Evolutionary conservation across 2,329 filamentous ascomycete species (phyloP).

Genomic region (Colletotrichum plurivorum): DNA sequence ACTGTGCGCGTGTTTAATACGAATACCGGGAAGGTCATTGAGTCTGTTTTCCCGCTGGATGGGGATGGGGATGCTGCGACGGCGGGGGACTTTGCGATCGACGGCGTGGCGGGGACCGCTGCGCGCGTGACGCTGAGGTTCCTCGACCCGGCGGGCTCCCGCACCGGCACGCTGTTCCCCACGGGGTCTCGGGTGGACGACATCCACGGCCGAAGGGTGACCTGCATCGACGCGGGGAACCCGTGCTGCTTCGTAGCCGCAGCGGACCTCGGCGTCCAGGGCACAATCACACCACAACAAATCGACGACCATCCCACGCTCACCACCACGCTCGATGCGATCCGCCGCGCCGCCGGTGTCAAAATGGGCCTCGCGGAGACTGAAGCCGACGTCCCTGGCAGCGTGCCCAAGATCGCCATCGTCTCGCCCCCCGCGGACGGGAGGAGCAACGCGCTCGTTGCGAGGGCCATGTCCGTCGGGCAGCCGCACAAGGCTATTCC

Average conservation of each 20-base stretch:
- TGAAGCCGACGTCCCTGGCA: constrained; percentile 58
- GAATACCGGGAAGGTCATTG: constrained; percentile 77
- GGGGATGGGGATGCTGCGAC: constrained; percentile 60
- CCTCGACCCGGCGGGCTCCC: constrained; percentile 72
- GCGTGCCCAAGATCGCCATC: constrained; percentile 75
- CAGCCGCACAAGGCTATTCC: constrained; percentile 71
- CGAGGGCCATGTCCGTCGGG: constrained; percentile 67
- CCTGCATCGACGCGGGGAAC: constrained; percentile 75
- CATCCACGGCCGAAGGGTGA: constrained; percentile 64
- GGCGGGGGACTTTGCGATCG: constrained; percentile 71
- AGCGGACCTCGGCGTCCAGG: constrained; percentile 63
- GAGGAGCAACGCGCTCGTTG: constrained; percentile 48
- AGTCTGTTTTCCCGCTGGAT: constrained; percentile 67
- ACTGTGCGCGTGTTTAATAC: constrained; percentile 77
- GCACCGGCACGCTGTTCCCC: constrained; percentile 72
- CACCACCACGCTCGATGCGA: constrained; percentile 64
- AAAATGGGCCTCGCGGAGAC: constrained; percentile 71
- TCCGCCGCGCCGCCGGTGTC: constrained; percentile 70
- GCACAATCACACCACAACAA: constrained; percentile 66
- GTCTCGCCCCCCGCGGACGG: constrained; percentile 59
- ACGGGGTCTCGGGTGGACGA: constrained; percentile 69
- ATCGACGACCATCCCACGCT: constrained; percentile 63
- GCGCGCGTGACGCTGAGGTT: constrained; percentile 74
- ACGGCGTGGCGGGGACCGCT: constrained; percentile 73
- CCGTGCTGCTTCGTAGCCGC: constrained; percentile 75